These are phyloP conservation scores for Candida nanaspora DNA, from an alignment of 805 yeast species.

Conservation along the genomic window DNA sequence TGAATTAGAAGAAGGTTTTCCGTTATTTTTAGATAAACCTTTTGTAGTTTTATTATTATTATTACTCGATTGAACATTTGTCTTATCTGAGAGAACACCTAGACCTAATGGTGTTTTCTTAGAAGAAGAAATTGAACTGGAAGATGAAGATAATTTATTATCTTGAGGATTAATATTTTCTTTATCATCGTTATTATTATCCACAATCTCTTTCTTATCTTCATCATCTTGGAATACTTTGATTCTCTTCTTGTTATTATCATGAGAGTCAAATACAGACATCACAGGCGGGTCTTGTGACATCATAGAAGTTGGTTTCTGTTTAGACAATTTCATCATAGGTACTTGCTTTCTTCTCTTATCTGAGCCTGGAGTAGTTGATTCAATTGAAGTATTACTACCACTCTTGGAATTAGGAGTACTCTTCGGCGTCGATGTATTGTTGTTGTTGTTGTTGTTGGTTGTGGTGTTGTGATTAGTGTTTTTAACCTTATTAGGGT, in stretches of 20 bases:
- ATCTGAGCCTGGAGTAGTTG: too few species aligned
- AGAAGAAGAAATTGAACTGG: too few species aligned
- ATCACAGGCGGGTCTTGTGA: slow-evolving; percentile 2
- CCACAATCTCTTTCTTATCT: slow-evolving; percentile 1
- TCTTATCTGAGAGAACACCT: background rate
- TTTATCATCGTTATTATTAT: background rate
- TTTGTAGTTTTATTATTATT: too few species aligned
- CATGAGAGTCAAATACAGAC: slow-evolving; percentile 2
- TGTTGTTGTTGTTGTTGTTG: background rate
- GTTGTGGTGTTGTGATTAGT: slow-evolving; percentile 16
- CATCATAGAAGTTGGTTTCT: background rate
- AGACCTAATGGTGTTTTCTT: background rate
- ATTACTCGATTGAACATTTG: too few species aligned
- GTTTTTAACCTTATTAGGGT: slow-evolving; percentile 12
- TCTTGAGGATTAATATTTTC: slow-evolving; percentile 2
- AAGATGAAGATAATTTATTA: too few species aligned
- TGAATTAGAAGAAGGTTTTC: background rate
- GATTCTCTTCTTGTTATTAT: background rate
- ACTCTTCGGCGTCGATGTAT: too few species aligned
- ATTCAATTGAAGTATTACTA: too few species aligned
- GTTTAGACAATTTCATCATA: slow-evolving; percentile 17
- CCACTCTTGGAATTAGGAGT: too few species aligned
- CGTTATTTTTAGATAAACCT: too few species aligned
- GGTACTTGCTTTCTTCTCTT: too few species aligned
- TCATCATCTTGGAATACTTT: background rate